Percentiles rank a stretch among this genome's conserved stretches.
Evolutionary conservation across 768 basidiomycete genomes (phyloP).

Genomic region (Tylopilus rubrobrunneus): DNA sequence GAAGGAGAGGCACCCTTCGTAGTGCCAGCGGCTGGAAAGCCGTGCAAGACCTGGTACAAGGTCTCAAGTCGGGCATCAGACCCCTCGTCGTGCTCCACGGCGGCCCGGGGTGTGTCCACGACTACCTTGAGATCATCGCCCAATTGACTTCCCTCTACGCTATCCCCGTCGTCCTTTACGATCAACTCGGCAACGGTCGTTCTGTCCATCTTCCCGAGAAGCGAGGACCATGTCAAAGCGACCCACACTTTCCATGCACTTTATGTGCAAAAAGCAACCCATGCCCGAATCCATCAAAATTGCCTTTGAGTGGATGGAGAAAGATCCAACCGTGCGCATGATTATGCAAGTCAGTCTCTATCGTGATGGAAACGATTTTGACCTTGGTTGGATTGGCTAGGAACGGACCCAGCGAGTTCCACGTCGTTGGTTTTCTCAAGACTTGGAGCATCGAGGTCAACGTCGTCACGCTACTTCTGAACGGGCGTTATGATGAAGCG

Average conservation of each 20-base stretch:
- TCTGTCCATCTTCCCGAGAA: conserved; percentile 55
- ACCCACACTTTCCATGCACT: conserved; percentile 40
- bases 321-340: conserved; percentile 45
- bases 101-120: conserved; percentile 47
- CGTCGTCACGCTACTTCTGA: conserved; percentile 33
- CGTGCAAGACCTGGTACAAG: conserved; percentile 50
- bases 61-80: conserved; percentile 32
- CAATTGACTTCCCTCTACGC: conserved; percentile 34
- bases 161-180: conserved; percentile 52
- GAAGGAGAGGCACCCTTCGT: conserved; percentile 30
- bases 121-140: conserved; percentile 38
- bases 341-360: conserved; percentile 38
- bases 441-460: conserved; percentile 34
- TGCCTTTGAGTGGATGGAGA: conserved; percentile 32
- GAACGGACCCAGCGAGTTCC: conserved; percentile 39
- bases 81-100: conserved; percentile 54
- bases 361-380: neutral
- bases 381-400: conserved; percentile 19
- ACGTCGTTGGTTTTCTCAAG: conserved; percentile 31
- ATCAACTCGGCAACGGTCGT: conserved; percentile 52
- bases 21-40: conserved; percentile 27
- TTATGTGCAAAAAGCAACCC: conserved; percentile 43
- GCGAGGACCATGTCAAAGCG: conserved; percentile 43
- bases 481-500: conserved; percentile 37
- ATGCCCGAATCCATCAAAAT: conserved; percentile 38